Percentiles rank a stretch among this genome's conserved stretches.
These are phyloP conservation scores for Agrocybe pediades DNA, from an alignment of 768 basidiomycete species.

Conservation along the genomic window DNA sequence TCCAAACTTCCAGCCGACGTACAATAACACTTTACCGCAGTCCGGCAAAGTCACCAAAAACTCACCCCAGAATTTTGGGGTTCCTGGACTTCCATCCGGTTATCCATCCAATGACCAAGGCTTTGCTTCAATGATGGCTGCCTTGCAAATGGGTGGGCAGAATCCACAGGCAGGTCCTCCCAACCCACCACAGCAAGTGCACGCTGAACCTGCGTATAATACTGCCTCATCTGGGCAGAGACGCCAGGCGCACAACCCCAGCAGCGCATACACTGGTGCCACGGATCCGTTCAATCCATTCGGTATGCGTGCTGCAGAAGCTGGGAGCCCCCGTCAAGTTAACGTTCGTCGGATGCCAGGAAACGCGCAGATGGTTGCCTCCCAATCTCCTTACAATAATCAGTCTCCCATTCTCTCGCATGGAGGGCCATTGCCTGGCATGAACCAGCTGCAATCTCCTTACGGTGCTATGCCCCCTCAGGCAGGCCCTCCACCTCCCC, in stretches of 20 bases:
- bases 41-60: constrained; percentile 61
- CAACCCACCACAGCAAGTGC: constrained; percentile 54
- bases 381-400: constrained; percentile 51
- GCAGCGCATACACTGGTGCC: constrained; percentile 38
- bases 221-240: constrained; percentile 31
- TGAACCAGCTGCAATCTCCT: constrained; percentile 66
- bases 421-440: constrained; percentile 56
- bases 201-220: constrained; percentile 67
- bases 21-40: constrained; percentile 62
- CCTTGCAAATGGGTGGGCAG: constrained; percentile 87
- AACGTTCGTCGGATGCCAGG: constrained; percentile 50
- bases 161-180: constrained; percentile 78
- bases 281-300: constrained; percentile 55
- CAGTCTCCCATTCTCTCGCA: constrained; percentile 67
- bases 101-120: constrained; percentile 85
- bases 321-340: constrained; percentile 46
- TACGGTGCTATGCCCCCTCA: constrained; percentile 63
- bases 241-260: constrained; percentile 34
- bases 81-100: constrained; percentile 77
- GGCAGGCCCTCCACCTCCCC: constrained; percentile 61
- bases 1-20: constrained; percentile 83
- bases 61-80: constrained; percentile 56
- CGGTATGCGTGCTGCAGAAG: constrained; percentile 46
- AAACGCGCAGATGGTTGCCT: constrained; percentile 47
- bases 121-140: constrained; percentile 91